Conservation (phyloP, 2,329 filamentous ascomycete genomes). For the Trichoderma sp. region DNA sequence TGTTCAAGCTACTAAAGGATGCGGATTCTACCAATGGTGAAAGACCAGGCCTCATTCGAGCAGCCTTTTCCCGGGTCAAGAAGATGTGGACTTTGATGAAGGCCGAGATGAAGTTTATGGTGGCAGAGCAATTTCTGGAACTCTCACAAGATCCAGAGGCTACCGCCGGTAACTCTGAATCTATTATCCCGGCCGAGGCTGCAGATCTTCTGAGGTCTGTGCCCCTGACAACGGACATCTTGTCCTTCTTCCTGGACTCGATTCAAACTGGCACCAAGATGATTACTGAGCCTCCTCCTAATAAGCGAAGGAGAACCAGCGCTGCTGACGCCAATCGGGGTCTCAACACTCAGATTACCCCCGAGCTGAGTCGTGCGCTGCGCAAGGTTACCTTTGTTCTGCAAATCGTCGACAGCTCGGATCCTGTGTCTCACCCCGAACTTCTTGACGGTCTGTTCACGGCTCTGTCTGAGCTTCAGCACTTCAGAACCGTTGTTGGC, state of each 20-base stretch:
- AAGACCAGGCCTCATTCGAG: conserved; percentile 57
- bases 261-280: conserved; percentile 74
- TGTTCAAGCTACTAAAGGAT: conserved; percentile 52
- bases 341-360: conserved; percentile 61
- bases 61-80: conserved; percentile 69
- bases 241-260: conserved; percentile 71
- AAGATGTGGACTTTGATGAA: conserved; percentile 75
- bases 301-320: conserved; percentile 79
- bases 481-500: conserved; percentile 76
- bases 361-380: conserved; percentile 67
- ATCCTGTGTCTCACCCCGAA: conserved; percentile 72
- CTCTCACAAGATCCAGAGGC: conserved; percentile 52
- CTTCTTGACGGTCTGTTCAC: conserved; percentile 80
- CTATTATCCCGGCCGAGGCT: conserved; percentile 58
- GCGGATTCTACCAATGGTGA: conserved; percentile 38
- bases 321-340: conserved; percentile 66
- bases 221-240: conserved; percentile 70
- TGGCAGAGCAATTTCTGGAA: conserved; percentile 65
- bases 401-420: conserved; percentile 81
- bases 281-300: conserved; percentile 69
- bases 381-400: conserved; percentile 82
- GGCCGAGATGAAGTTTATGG: conserved; percentile 58
- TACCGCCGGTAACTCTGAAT: conserved; percentile 32
- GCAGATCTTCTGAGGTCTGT: conserved; percentile 73
- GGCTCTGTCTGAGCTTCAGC: conserved; percentile 82